These are phyloP conservation scores for Plasmodium cynomolgi DNA, from an alignment of 169 alveolate genomes.

Conservation along the genomic window DNA sequence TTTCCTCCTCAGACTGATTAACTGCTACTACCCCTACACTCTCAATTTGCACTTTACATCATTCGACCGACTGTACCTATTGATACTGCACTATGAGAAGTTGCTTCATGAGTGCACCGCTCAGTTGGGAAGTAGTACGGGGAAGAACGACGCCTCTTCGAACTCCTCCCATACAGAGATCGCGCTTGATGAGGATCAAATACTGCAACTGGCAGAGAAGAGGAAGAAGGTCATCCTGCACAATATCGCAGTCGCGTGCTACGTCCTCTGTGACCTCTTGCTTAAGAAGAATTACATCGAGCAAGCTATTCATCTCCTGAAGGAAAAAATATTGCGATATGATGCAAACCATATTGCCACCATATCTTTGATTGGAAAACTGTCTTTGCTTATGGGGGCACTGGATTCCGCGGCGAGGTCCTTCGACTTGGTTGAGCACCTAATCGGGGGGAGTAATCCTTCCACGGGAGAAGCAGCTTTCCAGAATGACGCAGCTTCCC, in stretches of 20 bases:
- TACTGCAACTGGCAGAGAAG: not conserved
- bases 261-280: constrained; percentile 61
- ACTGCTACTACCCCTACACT: constrained; percentile 69
- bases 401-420: constrained; percentile 9
- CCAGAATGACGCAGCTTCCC: not conserved
- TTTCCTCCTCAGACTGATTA: constrained; percentile 39
- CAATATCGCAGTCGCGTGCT: constrained; percentile 25
- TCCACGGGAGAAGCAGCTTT: not conserved
- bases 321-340: constrained; percentile 36
- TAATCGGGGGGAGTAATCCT: not conserved
- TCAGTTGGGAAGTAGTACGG: not conserved
- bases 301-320: constrained; percentile 53
- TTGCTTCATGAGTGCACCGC: not conserved
- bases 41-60: constrained; percentile 45
- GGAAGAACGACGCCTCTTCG: not conserved
- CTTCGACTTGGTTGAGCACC: constrained; percentile 15
- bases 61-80: constrained; percentile 46
- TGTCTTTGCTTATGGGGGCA: constrained; percentile 48
- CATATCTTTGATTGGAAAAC: constrained; percentile 57
- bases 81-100: constrained; percentile 32
- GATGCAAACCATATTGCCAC: constrained; percentile 29
- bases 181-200: not conserved
- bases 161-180: not conserved
- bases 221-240: constrained; percentile 8
- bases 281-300: constrained; percentile 64